Percentiles rank a stretch among this genome's conserved stretches.
Evolutionary conservation across 805 yeast species (phyloP).

Genomic region (Wickerhamomyces hampshirensis): DNA sequence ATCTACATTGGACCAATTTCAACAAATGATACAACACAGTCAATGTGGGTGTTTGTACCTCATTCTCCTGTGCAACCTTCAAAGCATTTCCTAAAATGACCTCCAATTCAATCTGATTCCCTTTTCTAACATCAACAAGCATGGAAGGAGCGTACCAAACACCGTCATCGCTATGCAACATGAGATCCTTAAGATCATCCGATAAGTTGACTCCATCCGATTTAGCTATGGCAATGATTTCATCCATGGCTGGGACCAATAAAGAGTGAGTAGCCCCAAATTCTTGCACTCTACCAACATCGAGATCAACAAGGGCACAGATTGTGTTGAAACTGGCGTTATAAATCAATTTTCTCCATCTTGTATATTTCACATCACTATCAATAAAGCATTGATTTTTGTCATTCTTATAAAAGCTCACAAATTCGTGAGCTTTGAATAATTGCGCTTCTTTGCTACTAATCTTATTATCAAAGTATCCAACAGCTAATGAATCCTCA

Average conservation of each 20-base stretch:
- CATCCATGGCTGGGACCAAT: slow-evolving; percentile 61
- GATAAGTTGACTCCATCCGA: slow-evolving; percentile 60
- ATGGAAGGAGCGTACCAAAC: slow-evolving; percentile 64
- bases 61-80: slow-evolving; percentile 39
- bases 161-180: slow-evolving; percentile 56
- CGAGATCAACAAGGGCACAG: slow-evolving; percentile 54
- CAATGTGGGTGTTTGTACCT: slow-evolving; percentile 58
- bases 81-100: slow-evolving; percentile 66
- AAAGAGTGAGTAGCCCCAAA: slow-evolving; percentile 39
- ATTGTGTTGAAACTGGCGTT: slow-evolving; percentile 64
- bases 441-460: slow-evolving; percentile 21
- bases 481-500: slow-evolving; percentile 40
- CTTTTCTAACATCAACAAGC: slow-evolving; percentile 62
- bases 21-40: slow-evolving; percentile 52
- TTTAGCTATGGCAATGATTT: slow-evolving; percentile 58
- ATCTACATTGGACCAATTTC: slow-evolving; percentile 54
- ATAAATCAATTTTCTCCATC: slow-evolving; percentile 68
- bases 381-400: slow-evolving; percentile 36
- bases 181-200: slow-evolving; percentile 39
- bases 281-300: slow-evolving; percentile 48
- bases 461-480: slow-evolving; percentile 41
- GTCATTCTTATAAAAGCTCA: slow-evolving; percentile 40
- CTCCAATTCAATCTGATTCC: slow-evolving; percentile 67
- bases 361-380: slow-evolving; percentile 42
- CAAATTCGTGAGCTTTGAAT: slow-evolving; percentile 38